Conservation (phyloP, 1,284 basidiomycete genomes). For the Fomitopsis palustris region DNA sequence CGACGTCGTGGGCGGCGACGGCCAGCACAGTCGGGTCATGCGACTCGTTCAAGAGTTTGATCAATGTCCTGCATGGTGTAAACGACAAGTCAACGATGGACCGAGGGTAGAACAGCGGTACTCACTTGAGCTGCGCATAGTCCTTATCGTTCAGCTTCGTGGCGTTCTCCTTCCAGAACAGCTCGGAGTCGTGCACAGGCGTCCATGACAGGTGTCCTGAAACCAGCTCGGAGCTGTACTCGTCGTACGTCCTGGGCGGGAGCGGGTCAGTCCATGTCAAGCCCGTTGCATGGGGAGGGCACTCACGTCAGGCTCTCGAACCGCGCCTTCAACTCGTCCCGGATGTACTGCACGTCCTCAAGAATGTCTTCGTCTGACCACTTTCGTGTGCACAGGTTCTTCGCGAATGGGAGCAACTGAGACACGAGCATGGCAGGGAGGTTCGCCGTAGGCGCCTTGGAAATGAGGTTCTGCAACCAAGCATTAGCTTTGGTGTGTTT, state of each 20-base stretch:
- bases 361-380: slow-evolving; percentile 94
- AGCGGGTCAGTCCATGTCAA: neutral
- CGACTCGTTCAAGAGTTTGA: slow-evolving; percentile 71
- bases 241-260: slow-evolving; percentile 83
- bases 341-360: slow-evolving; percentile 87
- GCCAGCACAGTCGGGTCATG: slow-evolving; percentile 76
- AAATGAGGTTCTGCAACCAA: slow-evolving; percentile 73
- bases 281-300: neutral
- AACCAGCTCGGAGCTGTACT: slow-evolving; percentile 88
- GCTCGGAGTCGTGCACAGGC: slow-evolving; percentile 92
- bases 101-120: slow-evolving; percentile 7
- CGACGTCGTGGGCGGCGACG: slow-evolving; percentile 90
- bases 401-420: slow-evolving; percentile 82
- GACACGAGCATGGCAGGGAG: slow-evolving; percentile 91
- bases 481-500: neutral
- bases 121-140: slow-evolving; percentile 77
- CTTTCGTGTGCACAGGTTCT: slow-evolving; percentile 82
- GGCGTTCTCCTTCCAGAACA: slow-evolving; percentile 98
- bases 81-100: slow-evolving; percentile 1
- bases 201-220: slow-evolving; percentile 94
- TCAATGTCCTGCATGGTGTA: slow-evolving; percentile 51
- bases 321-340: slow-evolving; percentile 75
- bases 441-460: slow-evolving; percentile 79
- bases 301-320: slow-evolving; percentile 88
- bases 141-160: slow-evolving; percentile 79